Evolutionary conservation across 129 eudicot species (phyloP).

Genomic region (Scalesia atractyloides): DNA sequence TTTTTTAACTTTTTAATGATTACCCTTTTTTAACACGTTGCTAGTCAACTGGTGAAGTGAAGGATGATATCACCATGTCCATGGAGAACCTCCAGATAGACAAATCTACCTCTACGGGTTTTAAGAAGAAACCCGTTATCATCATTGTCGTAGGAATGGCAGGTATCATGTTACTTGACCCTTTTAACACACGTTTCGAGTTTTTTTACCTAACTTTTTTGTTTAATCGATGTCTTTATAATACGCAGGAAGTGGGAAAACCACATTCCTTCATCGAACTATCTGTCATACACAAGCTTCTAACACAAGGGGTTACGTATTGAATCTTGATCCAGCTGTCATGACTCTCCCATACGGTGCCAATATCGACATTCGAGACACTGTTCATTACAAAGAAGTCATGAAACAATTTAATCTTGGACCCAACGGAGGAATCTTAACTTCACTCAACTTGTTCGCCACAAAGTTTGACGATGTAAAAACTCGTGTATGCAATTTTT

Average conservation of each 20-base stretch:
- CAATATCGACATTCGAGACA: constrained; percentile 96
- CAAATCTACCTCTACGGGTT: constrained; percentile 43
- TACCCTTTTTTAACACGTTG: constrained; percentile 10
- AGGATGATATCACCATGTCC: constrained; percentile 58
- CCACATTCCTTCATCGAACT: constrained; percentile 80
- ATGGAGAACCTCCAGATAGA: constrained; percentile 70
- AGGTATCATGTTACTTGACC: constrained; percentile 49
- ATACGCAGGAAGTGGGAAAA: constrained; percentile 86
- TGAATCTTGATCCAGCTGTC: constrained; percentile 98
- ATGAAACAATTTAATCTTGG: constrained; percentile 97
- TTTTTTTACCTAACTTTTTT: neutral
- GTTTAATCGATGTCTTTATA: neutral
- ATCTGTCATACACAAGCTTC: constrained; percentile 79
- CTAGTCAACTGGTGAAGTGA: constrained; percentile 38
- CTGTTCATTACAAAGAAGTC: constrained; percentile 91
- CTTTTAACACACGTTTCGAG: neutral
- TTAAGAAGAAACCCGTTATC: constrained; percentile 83
- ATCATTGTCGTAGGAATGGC: constrained; percentile 98
- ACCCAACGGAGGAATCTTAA: constrained; percentile 89
- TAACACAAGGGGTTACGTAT: constrained; percentile 67
- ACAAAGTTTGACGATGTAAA: constrained; percentile 96
- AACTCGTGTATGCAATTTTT: neutral
- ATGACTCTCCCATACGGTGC: constrained; percentile 93
- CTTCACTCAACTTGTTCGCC: constrained; percentile 90
- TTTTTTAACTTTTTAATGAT: neutral